phyloP scores from a whole-genome alignment of 495 filamentous ascomycete species.

The Hyaloscypha finlandica region DNA sequence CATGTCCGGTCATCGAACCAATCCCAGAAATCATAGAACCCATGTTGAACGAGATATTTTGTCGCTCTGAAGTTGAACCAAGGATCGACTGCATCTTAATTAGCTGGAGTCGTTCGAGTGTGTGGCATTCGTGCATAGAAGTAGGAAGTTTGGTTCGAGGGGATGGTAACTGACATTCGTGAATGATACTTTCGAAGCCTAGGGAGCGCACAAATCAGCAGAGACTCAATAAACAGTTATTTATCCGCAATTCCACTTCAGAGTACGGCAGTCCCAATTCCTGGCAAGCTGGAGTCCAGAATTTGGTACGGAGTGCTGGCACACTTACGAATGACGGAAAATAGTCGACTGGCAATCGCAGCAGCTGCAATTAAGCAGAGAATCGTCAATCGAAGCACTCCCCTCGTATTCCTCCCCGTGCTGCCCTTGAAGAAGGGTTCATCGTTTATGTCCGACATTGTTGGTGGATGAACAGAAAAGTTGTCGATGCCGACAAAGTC shows the following conservation, averaged over 20 bases:
- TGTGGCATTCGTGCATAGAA: conserved; percentile 15
- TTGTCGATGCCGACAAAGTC: conserved; percentile 20
- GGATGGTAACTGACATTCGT: conserved; percentile 78
- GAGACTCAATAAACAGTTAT: neutral
- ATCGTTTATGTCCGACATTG: conserved; percentile 28
- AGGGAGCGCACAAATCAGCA: conserved; percentile 37
- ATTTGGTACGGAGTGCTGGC: conserved; percentile 9
- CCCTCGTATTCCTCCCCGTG: conserved; percentile 68
- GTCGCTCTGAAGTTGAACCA: conserved; percentile 99
- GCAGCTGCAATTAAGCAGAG: conserved; percentile 89
- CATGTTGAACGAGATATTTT: conserved; percentile 94
- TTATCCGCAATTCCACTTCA: neutral
- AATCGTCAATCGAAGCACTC: conserved; percentile 88
- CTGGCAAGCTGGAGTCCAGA: neutral
- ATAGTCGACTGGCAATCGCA: conserved; percentile 90
- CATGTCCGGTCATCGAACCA: conserved; percentile 99
- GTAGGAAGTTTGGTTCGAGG: conserved; percentile 11
- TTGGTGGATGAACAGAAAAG: conserved; percentile 27
- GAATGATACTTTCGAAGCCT: conserved; percentile 99
- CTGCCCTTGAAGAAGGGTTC: conserved; percentile 41
- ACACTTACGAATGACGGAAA: conserved; percentile 92
- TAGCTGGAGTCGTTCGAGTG: conserved; percentile 27
- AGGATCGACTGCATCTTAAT: conserved; percentile 76
- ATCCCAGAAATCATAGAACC: conserved; percentile 99
- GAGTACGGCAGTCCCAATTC: neutral